Base-by-base conservation (phyloP, 176 grass and related monocot species). In the Raddia distichophylla region DNA sequence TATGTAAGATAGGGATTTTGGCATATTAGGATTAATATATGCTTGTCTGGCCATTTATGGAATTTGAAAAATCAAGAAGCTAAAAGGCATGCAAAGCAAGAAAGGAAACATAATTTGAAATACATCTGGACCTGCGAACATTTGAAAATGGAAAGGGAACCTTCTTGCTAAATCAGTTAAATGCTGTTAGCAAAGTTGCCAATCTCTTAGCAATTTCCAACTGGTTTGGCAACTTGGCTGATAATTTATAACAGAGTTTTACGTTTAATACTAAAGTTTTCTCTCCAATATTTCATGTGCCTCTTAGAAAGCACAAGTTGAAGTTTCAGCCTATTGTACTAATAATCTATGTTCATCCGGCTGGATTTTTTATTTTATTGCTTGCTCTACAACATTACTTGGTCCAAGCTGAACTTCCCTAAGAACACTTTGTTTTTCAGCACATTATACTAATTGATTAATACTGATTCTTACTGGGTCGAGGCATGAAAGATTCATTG, bases 1-100 rank as follows among this genome's bases (percentile, higher is more conserved):
- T 73, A 50, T 34, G 1, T 45, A 32, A 79, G 79, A 51, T 83
- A 79, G 46, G 71, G 46, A 83, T 58, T 49, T 60, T 78, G 49
- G 12, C 45, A 52, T 77, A 8, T 74, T 67, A 20, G 11, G n/a
- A 59, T 47, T 34, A 64, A n/a, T 15, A 11, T 78, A 44, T 78
- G 74, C 8, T 60, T 67, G 0, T 77, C 58, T 64, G 49, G 62
- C 45, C 46, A 55, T 57, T 75, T 42, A 45, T 75, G 10, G 67
- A 58, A 32, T 67, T 75, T 75, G 35, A 2, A 44, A 83, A 83
- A 19, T 40, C 17, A 43, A 18, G 42, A 64, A 17, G 22, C 46
- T 54, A 60, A 63, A 57, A 57, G 17, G 43, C 68, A 71, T 71
- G 6, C 18, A 49, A 71, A 57, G 18, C n/a, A 17, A 17, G 27